Evolutionary conservation across 2,329 filamentous ascomycete species (phyloP), one percentile per base, ranked within the genome.

Genomic region (Pyrenophora graminea): DNA sequence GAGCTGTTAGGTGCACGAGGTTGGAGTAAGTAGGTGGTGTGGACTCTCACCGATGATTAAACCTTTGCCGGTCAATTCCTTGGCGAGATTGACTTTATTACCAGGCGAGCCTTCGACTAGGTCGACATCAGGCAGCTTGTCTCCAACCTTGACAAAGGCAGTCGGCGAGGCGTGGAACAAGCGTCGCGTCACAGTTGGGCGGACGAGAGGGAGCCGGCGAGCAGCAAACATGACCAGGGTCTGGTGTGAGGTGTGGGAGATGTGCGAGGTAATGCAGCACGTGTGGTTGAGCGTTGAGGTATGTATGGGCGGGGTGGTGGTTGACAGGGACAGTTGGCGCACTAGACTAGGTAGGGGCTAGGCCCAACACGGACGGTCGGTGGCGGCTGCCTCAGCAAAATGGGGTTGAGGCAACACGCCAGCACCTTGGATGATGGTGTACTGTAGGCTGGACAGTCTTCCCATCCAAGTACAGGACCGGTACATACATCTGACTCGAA

Each of bases 11-110:
- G 41, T 39, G 19, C 48, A 41, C 55, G 36, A 7, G 33, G 47
- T 18, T 13, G 43, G n/a, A 25, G 55, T 39, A 36, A 25, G 55
- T 39, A 36, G 37, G 42, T 50, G 36, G 47, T 39, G 9, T 43
- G 42, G 23, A 44, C 62, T 55, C 59, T 55, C 59, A 73, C 71
- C 71, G 59, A 97, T 82, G 70, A 97, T 87, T 64, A 97, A 76
- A 51, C 89, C 91, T 69, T 90, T 89, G 58, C 84, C 85, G 21
- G 63, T 65, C 57, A 95, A 82, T 78, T 95, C 90, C 58, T 88
- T 82, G 63, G 89, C 85, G 53, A 97, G 82, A 76, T 90, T 93
- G 74, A 97, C 85, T 76, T 92, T 94, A 82, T 91, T 95, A 55
- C 89, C 91, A 1, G 93, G 93, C n/a, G 88, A 91, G 76, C 84